Base-by-base conservation (phyloP, 2,329 filamentous ascomycete species). In the Fusarium xyrophilum region DNA sequence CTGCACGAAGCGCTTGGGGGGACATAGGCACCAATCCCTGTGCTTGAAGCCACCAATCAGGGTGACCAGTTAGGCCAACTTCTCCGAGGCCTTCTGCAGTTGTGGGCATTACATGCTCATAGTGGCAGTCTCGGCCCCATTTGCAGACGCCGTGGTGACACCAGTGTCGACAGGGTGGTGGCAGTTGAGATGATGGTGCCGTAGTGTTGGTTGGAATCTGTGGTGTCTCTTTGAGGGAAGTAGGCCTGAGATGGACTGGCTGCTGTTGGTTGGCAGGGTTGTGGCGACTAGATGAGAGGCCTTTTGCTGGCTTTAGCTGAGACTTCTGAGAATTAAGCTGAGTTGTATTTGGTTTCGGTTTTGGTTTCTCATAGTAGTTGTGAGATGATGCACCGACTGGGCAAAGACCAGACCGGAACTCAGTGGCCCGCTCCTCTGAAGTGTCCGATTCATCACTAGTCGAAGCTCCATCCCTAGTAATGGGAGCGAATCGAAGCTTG, bases 121-220 rank as follows among this genome's bases (percentile, higher is more conserved):
- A 83, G 7, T 77, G 77, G 73, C 85, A 87, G 12, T 73, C 65
- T 10, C 60, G 51, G 6, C 79, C 82, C 75, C 78, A 85, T 68
- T 77, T 80, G 74, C 85, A 87, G 15, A 74, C 78, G 10, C 84
- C 84, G 40, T 80, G 75, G 53, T 78, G 77, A 73, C 83, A 85
- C 83, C 83, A 87, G 73, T 82, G 77, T 15, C 80, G 79, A 73
- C 84, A 74, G 21, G 59, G 48, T 23, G 21, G 28, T 10, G 36
- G 46, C 5, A 47, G 17, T 43, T 46, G 19, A 8, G 51, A 23
- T 36, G 28, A 52, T 30, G 21, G 28, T 8, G 13, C 44, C 42
- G 53, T 60, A 13, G 40, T 63, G 39, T 53, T 60, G n/a, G 40
- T 43, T 12, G 48, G 50, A 6, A 38, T 36, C 43, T 27, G 30